Percentiles rank a stretch among this genome's conserved stretches.
Conservation (phyloP, 352 stramenopile species). For the Globisporangium acanthophoron region DNA sequence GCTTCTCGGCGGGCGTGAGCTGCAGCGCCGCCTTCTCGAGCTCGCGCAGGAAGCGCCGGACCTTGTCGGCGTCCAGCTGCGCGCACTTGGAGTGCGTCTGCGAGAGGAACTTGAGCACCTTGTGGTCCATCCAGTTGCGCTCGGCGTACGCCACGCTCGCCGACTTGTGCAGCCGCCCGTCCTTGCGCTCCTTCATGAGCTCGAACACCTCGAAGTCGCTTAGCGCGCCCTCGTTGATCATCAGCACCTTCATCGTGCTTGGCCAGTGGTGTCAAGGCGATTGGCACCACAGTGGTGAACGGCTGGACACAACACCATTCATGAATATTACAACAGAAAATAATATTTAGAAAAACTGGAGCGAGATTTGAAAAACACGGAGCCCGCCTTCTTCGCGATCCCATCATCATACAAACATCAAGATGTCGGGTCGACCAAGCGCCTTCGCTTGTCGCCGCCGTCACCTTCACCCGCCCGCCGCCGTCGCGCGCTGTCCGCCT, state of each 20-base stretch:
- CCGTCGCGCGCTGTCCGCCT: neutral
- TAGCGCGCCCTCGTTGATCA: constrained; percentile 75
- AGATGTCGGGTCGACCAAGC: constrained; percentile 5
- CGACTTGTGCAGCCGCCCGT: constrained; percentile 68
- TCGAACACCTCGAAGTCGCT: constrained; percentile 76
- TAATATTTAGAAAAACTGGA: constrained; percentile 8
- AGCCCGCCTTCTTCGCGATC: neutral
- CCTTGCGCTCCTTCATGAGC: constrained; percentile 81
- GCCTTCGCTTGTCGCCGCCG: neutral
- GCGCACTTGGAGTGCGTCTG: constrained; percentile 61
- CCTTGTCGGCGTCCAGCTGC: constrained; percentile 35
- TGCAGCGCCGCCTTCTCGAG: constrained; percentile 37
- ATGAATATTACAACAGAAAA: constrained; percentile 4
- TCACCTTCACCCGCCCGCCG: neutral
- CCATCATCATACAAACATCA: constrained; percentile 13
- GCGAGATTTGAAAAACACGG: constrained; percentile 10
- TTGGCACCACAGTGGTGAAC: neutral
- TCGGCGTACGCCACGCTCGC: constrained; percentile 74
- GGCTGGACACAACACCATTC: neutral
- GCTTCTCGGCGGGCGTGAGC: constrained; percentile 65
- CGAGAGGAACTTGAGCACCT: constrained; percentile 84
- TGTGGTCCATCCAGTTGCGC: constrained; percentile 89
- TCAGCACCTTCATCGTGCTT: constrained; percentile 75
- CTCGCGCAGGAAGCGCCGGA: constrained; percentile 58
- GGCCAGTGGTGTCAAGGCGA: neutral